phyloP scores from a whole-genome alignment of 176 grass and related monocot genomes.

The Bolboschoenus planiculmis region DNA sequence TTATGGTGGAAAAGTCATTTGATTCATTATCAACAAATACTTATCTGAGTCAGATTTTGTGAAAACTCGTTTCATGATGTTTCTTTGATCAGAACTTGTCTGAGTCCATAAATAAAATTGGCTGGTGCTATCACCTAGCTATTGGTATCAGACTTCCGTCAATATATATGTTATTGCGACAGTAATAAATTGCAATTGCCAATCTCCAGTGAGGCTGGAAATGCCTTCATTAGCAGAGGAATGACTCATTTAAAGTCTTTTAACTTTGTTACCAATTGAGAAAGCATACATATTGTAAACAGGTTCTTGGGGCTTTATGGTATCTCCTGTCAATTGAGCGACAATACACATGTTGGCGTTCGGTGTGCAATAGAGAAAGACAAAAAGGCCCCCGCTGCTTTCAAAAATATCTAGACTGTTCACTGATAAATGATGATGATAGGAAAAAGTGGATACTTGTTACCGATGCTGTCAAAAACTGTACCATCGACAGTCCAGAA shows the following conservation, averaged over 20 bases:
- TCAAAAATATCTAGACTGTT: slow-evolving; percentile 61
- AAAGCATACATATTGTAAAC: neutral
- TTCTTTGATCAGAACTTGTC: neutral
- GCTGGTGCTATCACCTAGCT: too few species aligned
- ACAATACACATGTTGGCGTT: slow-evolving; percentile 77
- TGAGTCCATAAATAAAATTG: too few species aligned
- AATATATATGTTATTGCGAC: neutral
- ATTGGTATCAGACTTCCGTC: neutral
- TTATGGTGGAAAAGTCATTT: neutral
- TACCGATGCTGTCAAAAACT: slow-evolving; percentile 29
- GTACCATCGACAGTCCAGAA: slow-evolving; percentile 7
- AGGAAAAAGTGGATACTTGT: slow-evolving; percentile 34
- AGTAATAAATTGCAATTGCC: neutral
- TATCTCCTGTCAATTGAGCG: slow-evolving; percentile 87
- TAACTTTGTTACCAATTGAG: neutral
- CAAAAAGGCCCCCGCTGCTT: slow-evolving; percentile 29
- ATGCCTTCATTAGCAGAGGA: neutral
- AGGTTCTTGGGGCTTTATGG: slow-evolving; percentile 89
- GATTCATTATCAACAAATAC: neutral
- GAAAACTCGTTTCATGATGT: neutral
- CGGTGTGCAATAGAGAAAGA: slow-evolving; percentile 42
- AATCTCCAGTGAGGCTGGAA: neutral
- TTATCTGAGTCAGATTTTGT: neutral
- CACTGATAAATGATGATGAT: neutral
- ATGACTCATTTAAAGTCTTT: neutral